Conservation (phyloP, 1,139 yeast genomes). For the Hemisphaericaspora subhashii region DNA sequence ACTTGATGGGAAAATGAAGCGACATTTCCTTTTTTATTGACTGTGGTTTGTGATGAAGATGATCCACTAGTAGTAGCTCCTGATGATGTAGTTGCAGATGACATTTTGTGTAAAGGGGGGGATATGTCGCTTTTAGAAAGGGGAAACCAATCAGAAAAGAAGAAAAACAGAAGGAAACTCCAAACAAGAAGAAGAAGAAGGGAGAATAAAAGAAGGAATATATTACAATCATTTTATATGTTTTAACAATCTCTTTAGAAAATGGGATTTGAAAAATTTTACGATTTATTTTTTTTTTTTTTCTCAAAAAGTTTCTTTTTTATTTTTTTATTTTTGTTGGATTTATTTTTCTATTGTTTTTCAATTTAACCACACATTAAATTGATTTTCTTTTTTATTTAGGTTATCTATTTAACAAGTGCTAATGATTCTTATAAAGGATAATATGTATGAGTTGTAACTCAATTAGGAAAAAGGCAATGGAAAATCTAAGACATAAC, state of each 20-base stretch:
- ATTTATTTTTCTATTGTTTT: background rate
- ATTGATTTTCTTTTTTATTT: background rate
- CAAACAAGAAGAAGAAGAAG: background rate
- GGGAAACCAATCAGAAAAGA: slow-evolving; percentile 1
- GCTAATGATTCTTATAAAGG: too few relatives aligned
- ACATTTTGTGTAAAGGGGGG: slow-evolving; percentile 8
- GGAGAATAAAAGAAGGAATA: background rate
- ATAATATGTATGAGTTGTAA: too few relatives aligned
- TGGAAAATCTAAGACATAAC: too few relatives aligned
- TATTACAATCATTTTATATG: too few relatives aligned
- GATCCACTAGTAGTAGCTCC: slow-evolving; percentile 6
- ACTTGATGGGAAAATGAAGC: slow-evolving; percentile 31
- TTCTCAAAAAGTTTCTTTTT: background rate
- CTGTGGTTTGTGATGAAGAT: slow-evolving; percentile 14
- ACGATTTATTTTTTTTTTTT: background rate
- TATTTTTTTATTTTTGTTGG: background rate
- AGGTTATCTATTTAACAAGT: background rate
- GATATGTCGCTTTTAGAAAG: background rate
- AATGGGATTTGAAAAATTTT: slow-evolving; percentile 1
- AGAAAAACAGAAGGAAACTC: slow-evolving; percentile 2
- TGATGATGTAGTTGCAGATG: slow-evolving; percentile 14
- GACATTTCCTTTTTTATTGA: slow-evolving; percentile 36
- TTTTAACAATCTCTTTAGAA: too few relatives aligned
- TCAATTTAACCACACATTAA: too few relatives aligned
- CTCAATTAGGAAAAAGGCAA: too few relatives aligned